phyloP scores from a whole-genome alignment of 129 eudicot species.

The Calendula officinalis region DNA sequence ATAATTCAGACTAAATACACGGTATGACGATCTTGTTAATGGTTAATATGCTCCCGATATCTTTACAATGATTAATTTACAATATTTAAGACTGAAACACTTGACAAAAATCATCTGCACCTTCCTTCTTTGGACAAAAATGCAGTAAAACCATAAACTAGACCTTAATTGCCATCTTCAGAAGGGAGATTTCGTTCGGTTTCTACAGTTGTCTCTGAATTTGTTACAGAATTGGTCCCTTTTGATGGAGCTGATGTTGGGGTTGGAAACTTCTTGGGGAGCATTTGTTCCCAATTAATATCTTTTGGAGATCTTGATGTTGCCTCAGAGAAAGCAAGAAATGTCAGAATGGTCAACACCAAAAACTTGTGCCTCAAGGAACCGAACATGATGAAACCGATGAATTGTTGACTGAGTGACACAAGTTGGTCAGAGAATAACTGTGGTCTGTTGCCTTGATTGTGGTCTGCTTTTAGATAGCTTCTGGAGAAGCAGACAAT shows the following conservation, averaged over 20 bases:
- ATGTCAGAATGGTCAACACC: slow-evolving; percentile 44
- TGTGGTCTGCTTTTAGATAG: slow-evolving; percentile 39
- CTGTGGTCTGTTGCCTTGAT: background rate
- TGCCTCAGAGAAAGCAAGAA: slow-evolving; percentile 57
- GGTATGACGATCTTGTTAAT: slow-evolving; percentile 31
- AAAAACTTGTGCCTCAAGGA: slow-evolving; percentile 47
- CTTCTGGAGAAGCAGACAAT: slow-evolving; percentile 45
- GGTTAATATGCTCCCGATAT: slow-evolving; percentile 28
- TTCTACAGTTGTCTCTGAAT: slow-evolving; percentile 30
- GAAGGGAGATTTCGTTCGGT: slow-evolving; percentile 35
- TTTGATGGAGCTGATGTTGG: slow-evolving; percentile 82
- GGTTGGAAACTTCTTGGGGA: slow-evolving; percentile 80
- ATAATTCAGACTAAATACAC: slow-evolving; percentile 25
- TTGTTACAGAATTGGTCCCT: slow-evolving; percentile 60
- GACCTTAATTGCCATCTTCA: slow-evolving; percentile 52
- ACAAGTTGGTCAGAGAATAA: slow-evolving; percentile 13
- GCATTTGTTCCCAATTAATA: slow-evolving; percentile 65
- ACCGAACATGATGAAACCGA: slow-evolving; percentile 41
- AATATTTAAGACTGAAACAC: slow-evolving; percentile 13
- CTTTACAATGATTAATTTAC: slow-evolving; percentile 33
- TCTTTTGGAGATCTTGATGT: slow-evolving; percentile 59
- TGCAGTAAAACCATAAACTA: slow-evolving; percentile 37
- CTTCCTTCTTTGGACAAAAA: slow-evolving; percentile 25
- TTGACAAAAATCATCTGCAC: slow-evolving; percentile 31
- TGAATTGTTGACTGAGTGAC: background rate